These are phyloP conservation scores for Protomyces inouyei DNA, from an alignment of 1,139 yeast genomes.

Conservation along the genomic window DNA sequence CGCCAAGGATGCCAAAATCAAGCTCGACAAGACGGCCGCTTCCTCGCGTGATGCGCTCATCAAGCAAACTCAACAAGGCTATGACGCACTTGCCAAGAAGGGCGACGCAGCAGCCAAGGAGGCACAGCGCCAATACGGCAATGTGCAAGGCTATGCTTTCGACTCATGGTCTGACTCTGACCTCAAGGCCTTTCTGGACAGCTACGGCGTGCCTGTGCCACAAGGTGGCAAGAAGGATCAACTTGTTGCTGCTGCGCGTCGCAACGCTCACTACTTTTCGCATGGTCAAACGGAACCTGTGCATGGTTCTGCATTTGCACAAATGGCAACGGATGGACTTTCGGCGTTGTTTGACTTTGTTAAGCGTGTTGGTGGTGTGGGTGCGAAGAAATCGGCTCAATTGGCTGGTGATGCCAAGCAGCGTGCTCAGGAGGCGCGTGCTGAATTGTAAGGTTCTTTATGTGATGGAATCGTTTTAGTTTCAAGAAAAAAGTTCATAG, in stretches of 20 bases:
- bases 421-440: neutral
- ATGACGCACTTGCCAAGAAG: slow-evolving; percentile 37
- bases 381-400: slow-evolving; percentile 8
- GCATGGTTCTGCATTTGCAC: slow-evolving; percentile 18
- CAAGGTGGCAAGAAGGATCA: slow-evolving; percentile 46
- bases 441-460: neutral
- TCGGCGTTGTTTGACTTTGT: slow-evolving; percentile 16
- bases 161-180: slow-evolving; percentile 55
- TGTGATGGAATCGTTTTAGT: neutral
- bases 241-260: slow-evolving; percentile 39
- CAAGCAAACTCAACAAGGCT: slow-evolving; percentile 39
- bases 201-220: slow-evolving; percentile 49
- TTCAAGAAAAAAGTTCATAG: neutral
- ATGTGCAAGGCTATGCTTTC: slow-evolving; percentile 43
- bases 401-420: slow-evolving; percentile 16
- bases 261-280: slow-evolving; percentile 23
- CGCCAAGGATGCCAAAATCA: slow-evolving; percentile 44
- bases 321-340: slow-evolving; percentile 19
- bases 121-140: slow-evolving; percentile 34
- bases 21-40: slow-evolving; percentile 38
- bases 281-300: slow-evolving; percentile 18
- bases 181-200: slow-evolving; percentile 49
- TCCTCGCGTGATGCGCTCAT: slow-evolving; percentile 44
- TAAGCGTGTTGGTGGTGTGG: slow-evolving; percentile 14
- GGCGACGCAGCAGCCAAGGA: slow-evolving; percentile 34